Base-by-base conservation (phyloP, 257 asterid genomes). In the Scutellaria minor region DNA sequence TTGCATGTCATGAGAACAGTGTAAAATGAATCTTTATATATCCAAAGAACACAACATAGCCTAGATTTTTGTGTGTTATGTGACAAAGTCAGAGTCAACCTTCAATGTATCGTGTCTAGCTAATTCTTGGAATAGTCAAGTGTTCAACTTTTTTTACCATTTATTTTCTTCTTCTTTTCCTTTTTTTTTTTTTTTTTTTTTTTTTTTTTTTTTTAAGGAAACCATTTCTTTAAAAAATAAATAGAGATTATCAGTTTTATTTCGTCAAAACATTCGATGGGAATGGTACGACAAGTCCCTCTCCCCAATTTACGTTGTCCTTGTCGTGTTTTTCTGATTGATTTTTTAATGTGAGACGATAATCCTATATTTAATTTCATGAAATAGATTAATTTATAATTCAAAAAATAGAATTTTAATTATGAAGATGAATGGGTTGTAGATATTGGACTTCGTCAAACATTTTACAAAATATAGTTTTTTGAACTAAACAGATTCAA, bases 51-150 rank as follows among this genome's bases (percentile, higher is more conserved):
- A 51, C 6, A 51, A 50, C 15, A 24, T 63, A 5, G 22, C 9
- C 24, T 18, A 4, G 39, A 46, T 47, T 22, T 65, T 50, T 65
- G 46, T 47, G 42, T 27, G 2, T 46, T 47, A 65, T 65, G n/a
- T 47, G 58, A 47, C 58, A 44, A 50, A 67, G 72, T 53, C 59
- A 53, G 59, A 15, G 59, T 67, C 61, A 11, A 8, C 20, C 20
- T 18, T 6, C 37, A 31, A 2, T 31, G 37, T 7, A 20, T 37
- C 20, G 0, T 53, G 7, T 6, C 1, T 11, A 9, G 35, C 13
- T 54, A 31, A 1, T 14, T 54, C 20, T 7, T 54, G 37, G 18
- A 54, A 7, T 54, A 0, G 59, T 54, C 39, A 54, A 54, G 24
- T 52, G n/a, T 31, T 66, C 60, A 48, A 51, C 15, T 9, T 45